Percentiles rank a stretch among this genome's conserved stretches.
These are phyloP conservation scores for Hypoxylon sp. DNA, from an alignment of 2,329 filamentous ascomycete genomes.

Conservation along the genomic window DNA sequence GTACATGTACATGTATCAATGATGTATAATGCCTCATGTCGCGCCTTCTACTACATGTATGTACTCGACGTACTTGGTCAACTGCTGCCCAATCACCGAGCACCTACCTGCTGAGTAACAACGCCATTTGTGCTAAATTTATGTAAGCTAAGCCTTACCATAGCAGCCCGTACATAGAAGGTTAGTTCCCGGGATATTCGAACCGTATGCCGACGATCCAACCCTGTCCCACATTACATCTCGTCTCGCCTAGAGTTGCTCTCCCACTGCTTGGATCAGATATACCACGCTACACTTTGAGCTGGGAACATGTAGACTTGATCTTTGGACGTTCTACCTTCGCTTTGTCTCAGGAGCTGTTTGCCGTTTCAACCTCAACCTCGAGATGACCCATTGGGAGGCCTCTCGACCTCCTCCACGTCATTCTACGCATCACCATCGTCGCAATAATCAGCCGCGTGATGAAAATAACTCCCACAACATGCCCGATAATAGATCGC, in stretches of 20 bases:
- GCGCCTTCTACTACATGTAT: neutral
- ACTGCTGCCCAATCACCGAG: neutral
- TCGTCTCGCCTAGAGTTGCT: conserved; percentile 35
- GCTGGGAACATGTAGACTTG: conserved; percentile 25
- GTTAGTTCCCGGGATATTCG: conserved; percentile 29
- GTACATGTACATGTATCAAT: neutral
- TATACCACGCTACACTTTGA: conserved; percentile 23
- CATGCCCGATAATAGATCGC: conserved; percentile 27
- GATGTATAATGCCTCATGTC: neutral
- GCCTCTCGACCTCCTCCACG: conserved; percentile 43
- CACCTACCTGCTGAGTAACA: conserved; percentile 5
- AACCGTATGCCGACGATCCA: conserved; percentile 28
- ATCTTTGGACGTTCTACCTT: conserved; percentile 26
- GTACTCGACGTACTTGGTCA: no score
- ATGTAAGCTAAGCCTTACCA: conserved; percentile 33
- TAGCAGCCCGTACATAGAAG: neutral
- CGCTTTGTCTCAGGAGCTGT: conserved; percentile 47
- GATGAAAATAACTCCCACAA: conserved; percentile 25
- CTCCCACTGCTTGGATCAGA: conserved; percentile 25
- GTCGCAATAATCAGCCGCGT: conserved; percentile 31
- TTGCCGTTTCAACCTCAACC: conserved; percentile 46
- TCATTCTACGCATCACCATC: conserved; percentile 46
- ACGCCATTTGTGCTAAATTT: conserved; percentile 4
- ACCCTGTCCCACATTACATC: conserved; percentile 35
- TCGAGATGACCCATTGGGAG: conserved; percentile 48